Conservation (phyloP, 257 asterid genomes). For the Nicotiana obtusifolia region DNA sequence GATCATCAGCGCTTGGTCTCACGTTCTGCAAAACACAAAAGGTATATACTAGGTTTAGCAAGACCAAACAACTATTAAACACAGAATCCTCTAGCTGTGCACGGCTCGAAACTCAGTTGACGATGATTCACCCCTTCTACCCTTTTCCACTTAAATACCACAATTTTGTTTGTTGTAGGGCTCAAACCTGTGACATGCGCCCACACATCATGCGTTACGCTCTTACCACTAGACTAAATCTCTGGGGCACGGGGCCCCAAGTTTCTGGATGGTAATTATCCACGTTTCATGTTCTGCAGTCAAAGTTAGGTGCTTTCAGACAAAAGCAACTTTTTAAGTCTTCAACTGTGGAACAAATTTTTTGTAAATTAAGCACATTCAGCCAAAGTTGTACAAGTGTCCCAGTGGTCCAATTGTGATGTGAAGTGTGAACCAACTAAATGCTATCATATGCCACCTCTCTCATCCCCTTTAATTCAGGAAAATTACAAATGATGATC, state of each 20-base stretch:
- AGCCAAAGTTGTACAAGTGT: constrained; percentile 9
- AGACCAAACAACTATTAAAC: background rate
- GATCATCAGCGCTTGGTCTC: constrained; percentile 83
- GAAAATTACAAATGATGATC: background rate
- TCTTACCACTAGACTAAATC: background rate
- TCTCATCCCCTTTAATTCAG: background rate
- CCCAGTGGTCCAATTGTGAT: constrained; percentile 14
- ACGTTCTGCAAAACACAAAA: constrained; percentile 47
- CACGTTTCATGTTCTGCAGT: background rate
- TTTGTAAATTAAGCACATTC: background rate
- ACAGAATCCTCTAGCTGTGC: background rate
- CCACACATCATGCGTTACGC: background rate
- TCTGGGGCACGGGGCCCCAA: background rate
- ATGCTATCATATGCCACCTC: constrained; percentile 2
- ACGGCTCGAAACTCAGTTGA: background rate
- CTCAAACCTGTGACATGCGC: too few species aligned
- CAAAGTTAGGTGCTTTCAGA: background rate
- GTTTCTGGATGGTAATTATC: background rate
- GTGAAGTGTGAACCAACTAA: background rate
- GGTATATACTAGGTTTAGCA: background rate
- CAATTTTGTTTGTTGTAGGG: background rate
- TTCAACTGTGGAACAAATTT: background rate
- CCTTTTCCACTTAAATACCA: background rate
- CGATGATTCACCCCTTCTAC: background rate
- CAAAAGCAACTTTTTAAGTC: background rate